Percentiles rank a stretch among this genome's conserved stretches.
phyloP scores from a whole-genome alignment of 495 filamentous ascomycete species.

The Aspergillus cristatus region DNA sequence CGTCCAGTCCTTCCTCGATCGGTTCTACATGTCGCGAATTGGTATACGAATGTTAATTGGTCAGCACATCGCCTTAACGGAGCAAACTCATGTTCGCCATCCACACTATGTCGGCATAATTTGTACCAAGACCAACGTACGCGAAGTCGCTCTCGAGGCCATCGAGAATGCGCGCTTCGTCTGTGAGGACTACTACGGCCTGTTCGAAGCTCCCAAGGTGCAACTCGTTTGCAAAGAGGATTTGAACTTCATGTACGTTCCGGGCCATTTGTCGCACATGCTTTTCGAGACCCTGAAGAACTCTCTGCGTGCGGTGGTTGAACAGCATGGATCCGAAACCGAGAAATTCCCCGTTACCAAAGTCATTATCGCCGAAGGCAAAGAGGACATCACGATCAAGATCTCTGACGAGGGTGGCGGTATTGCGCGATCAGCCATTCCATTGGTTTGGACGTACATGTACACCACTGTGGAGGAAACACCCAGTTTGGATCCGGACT shows the following conservation, averaged over 20 bases:
- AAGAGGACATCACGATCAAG: slow-evolving; percentile 98
- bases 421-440: slow-evolving; percentile 83
- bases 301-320: slow-evolving; percentile 90
- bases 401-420: slow-evolving; percentile 93
- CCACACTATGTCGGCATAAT: slow-evolving; percentile 96
- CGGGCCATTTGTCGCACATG: slow-evolving; percentile 96
- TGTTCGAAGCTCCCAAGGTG: slow-evolving; percentile 94
- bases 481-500: slow-evolving; percentile 89
- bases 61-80: slow-evolving; percentile 93
- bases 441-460: slow-evolving; percentile 99
- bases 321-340: slow-evolving; percentile 89
- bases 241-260: slow-evolving; percentile 98
- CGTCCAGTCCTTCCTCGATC: slow-evolving; percentile 92
- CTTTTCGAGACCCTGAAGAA: slow-evolving; percentile 99
- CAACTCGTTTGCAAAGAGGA: slow-evolving; percentile 91
- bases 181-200: slow-evolving; percentile 96
- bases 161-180: slow-evolving; percentile 98
- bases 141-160: slow-evolving; percentile 90
- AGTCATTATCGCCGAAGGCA: slow-evolving; percentile 92
- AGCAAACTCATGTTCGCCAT: slow-evolving; percentile 78
- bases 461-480: slow-evolving; percentile 97
- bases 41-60: slow-evolving; percentile 98
- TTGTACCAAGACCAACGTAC: slow-evolving; percentile 95
- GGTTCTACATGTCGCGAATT: slow-evolving; percentile 99
- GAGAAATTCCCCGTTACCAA: slow-evolving; percentile 94